These are phyloP conservation scores for Cryphonectria carpinicola DNA, from an alignment of 2,329 filamentous ascomycete genomes.

Conservation along the genomic window DNA sequence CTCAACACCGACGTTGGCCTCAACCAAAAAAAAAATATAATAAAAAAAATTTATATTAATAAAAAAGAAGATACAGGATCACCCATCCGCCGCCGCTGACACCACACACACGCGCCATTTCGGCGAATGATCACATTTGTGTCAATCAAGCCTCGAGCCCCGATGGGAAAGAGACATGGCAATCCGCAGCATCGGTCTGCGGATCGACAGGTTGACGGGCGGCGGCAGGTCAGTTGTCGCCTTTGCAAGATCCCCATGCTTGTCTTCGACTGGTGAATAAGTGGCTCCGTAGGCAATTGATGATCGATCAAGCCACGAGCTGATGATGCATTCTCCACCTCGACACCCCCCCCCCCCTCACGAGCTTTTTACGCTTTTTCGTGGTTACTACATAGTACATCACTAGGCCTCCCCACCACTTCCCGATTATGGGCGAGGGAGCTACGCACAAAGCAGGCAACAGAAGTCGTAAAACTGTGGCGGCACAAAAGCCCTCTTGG, in stretches of 20 bases:
- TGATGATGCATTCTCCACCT: neutral
- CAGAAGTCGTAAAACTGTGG: neutral
- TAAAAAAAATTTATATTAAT: neutral
- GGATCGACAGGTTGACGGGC: constrained; percentile 1
- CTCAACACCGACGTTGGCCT: neutral
- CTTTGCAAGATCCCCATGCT: neutral
- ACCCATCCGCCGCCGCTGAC: neutral
- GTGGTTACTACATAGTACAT: neutral
- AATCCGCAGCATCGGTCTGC: neutral
- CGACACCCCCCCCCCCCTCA: constrained; percentile 9
- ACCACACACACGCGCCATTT: neutral
- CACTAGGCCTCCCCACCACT: neutral
- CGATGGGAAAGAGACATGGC: neutral
- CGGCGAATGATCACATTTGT: neutral
- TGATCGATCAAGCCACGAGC: constrained; percentile 5
- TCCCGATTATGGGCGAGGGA: neutral
- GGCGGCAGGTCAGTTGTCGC: neutral
- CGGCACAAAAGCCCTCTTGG: neutral
- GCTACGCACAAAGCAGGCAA: neutral
- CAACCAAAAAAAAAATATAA: neutral
- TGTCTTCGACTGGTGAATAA: neutral
- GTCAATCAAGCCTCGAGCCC: neutral
- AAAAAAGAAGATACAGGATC: neutral
- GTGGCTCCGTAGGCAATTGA: neutral
- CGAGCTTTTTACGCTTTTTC: neutral